Base-by-base conservation (phyloP, 1,139 yeast genomes). In the Saccharomyces hybrid region DNA sequence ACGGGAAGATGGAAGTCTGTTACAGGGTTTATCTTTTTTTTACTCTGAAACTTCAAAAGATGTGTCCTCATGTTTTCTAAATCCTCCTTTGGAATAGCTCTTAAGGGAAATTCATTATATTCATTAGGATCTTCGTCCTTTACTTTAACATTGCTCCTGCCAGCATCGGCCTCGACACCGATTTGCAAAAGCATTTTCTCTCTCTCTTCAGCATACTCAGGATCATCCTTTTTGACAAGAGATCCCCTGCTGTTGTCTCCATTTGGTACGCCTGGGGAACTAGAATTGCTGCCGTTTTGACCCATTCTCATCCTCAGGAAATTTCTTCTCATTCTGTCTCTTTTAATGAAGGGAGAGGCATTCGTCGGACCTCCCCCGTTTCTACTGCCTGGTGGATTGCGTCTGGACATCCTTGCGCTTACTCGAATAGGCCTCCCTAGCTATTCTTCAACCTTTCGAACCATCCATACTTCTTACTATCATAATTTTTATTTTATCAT, bases 1-100 rank as follows among this genome's bases (percentile, higher is more conserved):
- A 91, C 85, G 0, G 99, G 99, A 56, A 80, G 79, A 52, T 82
- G 83, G 69, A 91, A 91, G 59, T 84, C 84, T 41, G 76, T 75
- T 31, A 76, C 73, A 5, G 95, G 93, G 59, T 88, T 88, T 34
- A 93, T 85, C 49, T 79, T 78, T 61, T 81, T 79, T 59, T 83
- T 82, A 42, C 88, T 78, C 64, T 86, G 95, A 14, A 93, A 89
- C 69, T 85, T 85, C 73, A 91, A 72, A 34, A 93, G 79, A 68
- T 93, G 97, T 59, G 84, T 86, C 57, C 96, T 78, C 52, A 85
- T 78, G 57, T 86, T 89, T 51, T 82, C 82, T 32, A 88, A 72
- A 57, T 89, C 96, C 44, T 84, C 85, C 53, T 77, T 75, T 1
- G 87, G 76, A 62, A 93, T 87, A 31, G 95, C 86, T 61, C 83